These are phyloP conservation scores for Lactifluus pinguis DNA, from an alignment of 768 basidiomycete genomes.

Conservation along the genomic window DNA sequence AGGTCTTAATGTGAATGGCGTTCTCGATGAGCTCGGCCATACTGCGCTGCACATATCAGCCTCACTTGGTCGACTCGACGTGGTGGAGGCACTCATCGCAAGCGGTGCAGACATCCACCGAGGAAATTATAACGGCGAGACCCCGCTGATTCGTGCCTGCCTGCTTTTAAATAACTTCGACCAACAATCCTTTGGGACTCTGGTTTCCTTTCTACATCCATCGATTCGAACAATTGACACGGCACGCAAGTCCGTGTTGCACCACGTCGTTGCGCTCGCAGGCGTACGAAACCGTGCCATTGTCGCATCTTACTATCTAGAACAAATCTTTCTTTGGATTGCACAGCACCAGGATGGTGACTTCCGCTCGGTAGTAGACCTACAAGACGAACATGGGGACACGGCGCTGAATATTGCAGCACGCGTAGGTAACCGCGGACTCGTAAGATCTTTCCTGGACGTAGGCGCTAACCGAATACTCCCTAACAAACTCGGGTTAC, in stretches of 20 bases:
- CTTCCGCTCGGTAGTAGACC: conserved; percentile 74
- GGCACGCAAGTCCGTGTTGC: conserved; percentile 75
- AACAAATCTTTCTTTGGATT: conserved; percentile 81
- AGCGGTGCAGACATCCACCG: conserved; percentile 82
- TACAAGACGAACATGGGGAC: conserved; percentile 93
- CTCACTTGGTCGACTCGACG: conserved; percentile 64
- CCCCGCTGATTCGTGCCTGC: conserved; percentile 85
- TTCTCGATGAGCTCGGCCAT: conserved; percentile 92
- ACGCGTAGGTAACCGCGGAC: conserved; percentile 78
- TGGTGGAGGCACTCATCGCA: conserved; percentile 59
- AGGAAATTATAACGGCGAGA: conserved; percentile 92
- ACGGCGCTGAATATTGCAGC: conserved; percentile 95
- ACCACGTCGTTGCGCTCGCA: conserved; percentile 86
- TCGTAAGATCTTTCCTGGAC: conserved; percentile 82
- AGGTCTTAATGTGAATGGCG: conserved; percentile 57
- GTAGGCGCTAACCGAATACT: conserved; percentile 86
- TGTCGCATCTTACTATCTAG: conserved; percentile 85
- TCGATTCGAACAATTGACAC: conserved; percentile 88
- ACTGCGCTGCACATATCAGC: conserved; percentile 91
- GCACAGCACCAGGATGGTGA: conserved; percentile 68
- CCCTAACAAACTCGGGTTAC: conserved; percentile 87
- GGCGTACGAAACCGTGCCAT: conserved; percentile 83
- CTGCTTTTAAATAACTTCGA: conserved; percentile 84
- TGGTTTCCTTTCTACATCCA: conserved; percentile 55
- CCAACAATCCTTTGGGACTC: conserved; percentile 56